These are phyloP conservation scores for Dictyostelium capitatum DNA, from an alignment of 78 protist species.

Conservation along the genomic window DNA sequence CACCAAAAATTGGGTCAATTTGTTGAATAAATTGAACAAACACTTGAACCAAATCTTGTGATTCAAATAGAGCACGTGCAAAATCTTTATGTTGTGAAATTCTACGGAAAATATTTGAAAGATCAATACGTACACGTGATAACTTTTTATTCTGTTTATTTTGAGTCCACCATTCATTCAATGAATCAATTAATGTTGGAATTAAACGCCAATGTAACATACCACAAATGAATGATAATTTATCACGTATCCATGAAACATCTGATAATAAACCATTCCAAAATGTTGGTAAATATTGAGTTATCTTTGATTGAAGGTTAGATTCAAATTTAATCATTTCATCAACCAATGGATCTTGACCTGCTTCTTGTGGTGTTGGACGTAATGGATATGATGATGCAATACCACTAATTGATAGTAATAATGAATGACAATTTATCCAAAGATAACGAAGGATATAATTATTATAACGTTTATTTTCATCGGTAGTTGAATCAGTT, in stretches of 20 bases:
- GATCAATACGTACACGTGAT: conserved; percentile 62
- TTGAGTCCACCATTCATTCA: conserved; percentile 73
- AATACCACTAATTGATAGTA: conserved; percentile 26
- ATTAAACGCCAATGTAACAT: conserved; percentile 67
- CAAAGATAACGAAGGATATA: conserved; percentile 54
- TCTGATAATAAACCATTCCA: conserved; percentile 47
- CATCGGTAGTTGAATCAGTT: conserved; percentile 29
- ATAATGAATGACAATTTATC: conserved; percentile 51
- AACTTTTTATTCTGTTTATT: conserved; percentile 61
- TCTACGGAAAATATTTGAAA: conserved; percentile 65
- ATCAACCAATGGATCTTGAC: conserved; percentile 24
- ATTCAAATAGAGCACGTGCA: conserved; percentile 52
- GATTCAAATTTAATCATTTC: conserved; percentile 77
- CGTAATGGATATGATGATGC: conserved; percentile 46
- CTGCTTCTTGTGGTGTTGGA: conserved; percentile 20
- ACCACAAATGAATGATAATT: conserved; percentile 72
- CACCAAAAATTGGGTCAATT: conserved; percentile 80
- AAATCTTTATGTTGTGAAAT: conserved; percentile 64
- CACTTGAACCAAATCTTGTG: conserved; percentile 54
- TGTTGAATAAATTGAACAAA: conserved; percentile 79
- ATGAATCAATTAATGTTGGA: conserved; percentile 52
- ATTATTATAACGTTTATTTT: conserved; percentile 22
- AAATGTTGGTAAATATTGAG: conserved; percentile 59
- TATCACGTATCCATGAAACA: conserved; percentile 45
- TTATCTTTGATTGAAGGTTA: conserved; percentile 26